These are phyloP conservation scores for Trichoderma sp. DNA, from an alignment of 2,329 filamentous ascomycete genomes.

Conservation along the genomic window DNA sequence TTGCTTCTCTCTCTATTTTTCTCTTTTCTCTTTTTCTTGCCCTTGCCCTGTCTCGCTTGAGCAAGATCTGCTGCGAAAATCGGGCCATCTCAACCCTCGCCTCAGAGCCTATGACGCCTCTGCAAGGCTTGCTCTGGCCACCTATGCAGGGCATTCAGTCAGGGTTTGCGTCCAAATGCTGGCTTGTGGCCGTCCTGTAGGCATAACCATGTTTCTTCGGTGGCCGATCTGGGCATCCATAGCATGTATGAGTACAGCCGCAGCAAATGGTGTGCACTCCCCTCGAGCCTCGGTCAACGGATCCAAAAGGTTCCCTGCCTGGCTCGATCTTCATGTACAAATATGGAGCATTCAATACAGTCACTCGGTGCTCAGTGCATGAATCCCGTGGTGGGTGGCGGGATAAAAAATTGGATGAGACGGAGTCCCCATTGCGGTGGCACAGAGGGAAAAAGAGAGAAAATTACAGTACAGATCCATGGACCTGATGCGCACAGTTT, in stretches of 20 bases:
- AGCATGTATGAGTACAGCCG: neutral
- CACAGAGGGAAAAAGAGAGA: neutral
- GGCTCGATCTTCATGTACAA: neutral
- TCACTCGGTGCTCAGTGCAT: neutral
- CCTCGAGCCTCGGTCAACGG: conserved; percentile 5
- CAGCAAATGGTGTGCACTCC: neutral
- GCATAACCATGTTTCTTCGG: neutral
- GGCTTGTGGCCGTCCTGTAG: neutral
- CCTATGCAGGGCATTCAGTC: conserved; percentile 2
- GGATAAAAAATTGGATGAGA: neutral
- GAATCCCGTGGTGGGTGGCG: neutral
- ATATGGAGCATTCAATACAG: neutral
- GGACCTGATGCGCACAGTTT: neutral
- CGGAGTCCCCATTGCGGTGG: neutral
- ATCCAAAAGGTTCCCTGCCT: neutral
- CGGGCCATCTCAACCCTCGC: conserved; percentile 8
- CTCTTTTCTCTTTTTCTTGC: neutral
- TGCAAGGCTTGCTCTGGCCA: neutral
- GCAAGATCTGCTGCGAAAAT: conserved; percentile 12
- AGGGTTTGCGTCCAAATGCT: neutral
- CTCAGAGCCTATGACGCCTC: neutral
- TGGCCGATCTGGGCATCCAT: neutral
- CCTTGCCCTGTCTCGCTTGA: neutral
- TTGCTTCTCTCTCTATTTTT: neutral
- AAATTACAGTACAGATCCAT: neutral